Evolutionary conservation across 2,329 filamentous ascomycete genomes (phyloP).

Genomic region (Fusarium equiseti): DNA sequence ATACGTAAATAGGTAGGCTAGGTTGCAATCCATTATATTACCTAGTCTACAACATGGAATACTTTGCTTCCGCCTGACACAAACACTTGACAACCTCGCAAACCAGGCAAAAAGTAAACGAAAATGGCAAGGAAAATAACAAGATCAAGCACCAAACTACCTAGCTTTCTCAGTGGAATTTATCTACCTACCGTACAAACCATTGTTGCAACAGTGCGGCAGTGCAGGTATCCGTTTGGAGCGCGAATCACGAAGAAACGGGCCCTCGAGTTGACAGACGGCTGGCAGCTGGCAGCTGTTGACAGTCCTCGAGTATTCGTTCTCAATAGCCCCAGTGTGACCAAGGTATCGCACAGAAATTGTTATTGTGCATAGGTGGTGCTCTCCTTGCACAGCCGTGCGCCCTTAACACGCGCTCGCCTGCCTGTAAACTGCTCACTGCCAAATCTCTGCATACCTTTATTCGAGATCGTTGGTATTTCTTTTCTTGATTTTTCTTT

Average conservation of each 20-base stretch:
- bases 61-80: neutral
- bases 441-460: constrained; percentile 10
- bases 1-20: too few relatives aligned
- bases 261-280: constrained; percentile 26
- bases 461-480: neutral
- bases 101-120: neutral
- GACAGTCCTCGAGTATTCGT: constrained; percentile 4
- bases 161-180: neutral
- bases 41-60: neutral
- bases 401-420: constrained; percentile 26
- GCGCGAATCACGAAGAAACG: constrained; percentile 31
- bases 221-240: constrained; percentile 23
- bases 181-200: neutral
- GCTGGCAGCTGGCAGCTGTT: constrained; percentile 39
- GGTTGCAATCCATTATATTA: neutral
- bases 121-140: neutral
- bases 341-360: constrained; percentile 24
- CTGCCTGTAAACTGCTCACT: constrained; percentile 19
- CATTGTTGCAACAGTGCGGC: constrained; percentile 1
- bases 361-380: constrained; percentile 30
- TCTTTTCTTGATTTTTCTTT: neutral
- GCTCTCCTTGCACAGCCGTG: constrained; percentile 24
- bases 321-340: constrained; percentile 31
- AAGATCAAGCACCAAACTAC: neutral
- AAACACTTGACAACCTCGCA: neutral